These are phyloP conservation scores for Monilinia laxa DNA, from an alignment of 2,329 filamentous ascomycete species.

Conservation along the genomic window DNA sequence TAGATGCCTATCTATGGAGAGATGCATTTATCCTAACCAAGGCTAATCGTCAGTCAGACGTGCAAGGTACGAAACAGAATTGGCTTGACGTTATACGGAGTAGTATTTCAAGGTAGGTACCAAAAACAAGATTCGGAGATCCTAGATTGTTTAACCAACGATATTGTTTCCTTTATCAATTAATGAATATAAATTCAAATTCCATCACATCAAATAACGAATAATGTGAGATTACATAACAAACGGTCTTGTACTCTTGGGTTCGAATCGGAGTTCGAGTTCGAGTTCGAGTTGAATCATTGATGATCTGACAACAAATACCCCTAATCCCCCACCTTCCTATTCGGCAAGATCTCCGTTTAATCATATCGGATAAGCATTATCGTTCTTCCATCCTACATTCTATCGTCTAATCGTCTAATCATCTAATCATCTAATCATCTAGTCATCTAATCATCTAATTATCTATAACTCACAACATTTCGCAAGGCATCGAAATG, in stretches of 20 bases:
- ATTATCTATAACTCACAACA: too few species aligned
- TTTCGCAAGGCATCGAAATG: too few species aligned
- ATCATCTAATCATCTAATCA: too few species aligned
- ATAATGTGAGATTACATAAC: not conserved
- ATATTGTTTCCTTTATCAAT: not conserved
- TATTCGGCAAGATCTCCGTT: not conserved
- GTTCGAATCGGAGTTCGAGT: too few species aligned
- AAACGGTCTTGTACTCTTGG: too few species aligned
- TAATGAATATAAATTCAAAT: not conserved
- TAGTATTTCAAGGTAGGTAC: conserved; percentile 1
- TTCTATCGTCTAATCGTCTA: too few species aligned
- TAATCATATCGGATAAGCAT: not conserved
- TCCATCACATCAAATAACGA: not conserved
- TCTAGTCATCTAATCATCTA: too few species aligned
- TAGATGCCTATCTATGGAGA: not conserved
- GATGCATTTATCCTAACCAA: not conserved
- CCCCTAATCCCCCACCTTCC: conserved; percentile 16
- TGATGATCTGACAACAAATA: not conserved
- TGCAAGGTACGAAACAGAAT: conserved; percentile 4
- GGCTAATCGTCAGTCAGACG: too few species aligned
- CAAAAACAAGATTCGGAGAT: not conserved
- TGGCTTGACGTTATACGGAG: not conserved
- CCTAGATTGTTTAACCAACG: not conserved
- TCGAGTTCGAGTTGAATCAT: not conserved
- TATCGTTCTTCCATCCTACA: conserved; percentile 3